Evolutionary conservation across 257 asterid species (phyloP).

Genomic region (Fraxinus pennsylvanica): DNA sequence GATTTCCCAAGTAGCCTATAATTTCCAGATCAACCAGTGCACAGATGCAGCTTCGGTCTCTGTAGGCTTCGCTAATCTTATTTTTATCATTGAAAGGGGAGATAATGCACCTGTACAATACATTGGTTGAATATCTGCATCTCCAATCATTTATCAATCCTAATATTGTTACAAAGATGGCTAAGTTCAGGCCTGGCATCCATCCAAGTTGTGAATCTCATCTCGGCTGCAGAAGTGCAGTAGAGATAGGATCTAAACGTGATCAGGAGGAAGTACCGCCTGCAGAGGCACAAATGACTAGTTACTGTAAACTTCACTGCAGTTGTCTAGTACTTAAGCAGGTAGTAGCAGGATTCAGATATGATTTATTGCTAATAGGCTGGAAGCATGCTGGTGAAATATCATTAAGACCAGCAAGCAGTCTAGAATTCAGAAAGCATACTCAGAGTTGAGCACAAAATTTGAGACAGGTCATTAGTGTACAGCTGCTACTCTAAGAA

Average conservation of each 20-base stretch:
- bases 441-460: background rate
- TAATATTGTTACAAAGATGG: slow-evolving; percentile 86
- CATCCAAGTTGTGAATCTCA: slow-evolving; percentile 74
- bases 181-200: slow-evolving; percentile 94
- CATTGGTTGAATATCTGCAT: slow-evolving; percentile 22
- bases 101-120: slow-evolving; percentile 29
- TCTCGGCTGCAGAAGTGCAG: slow-evolving; percentile 59
- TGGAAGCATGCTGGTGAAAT: background rate
- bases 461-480: background rate
- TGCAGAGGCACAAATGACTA: slow-evolving; percentile 37
- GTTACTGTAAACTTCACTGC: slow-evolving; percentile 1
- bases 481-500: slow-evolving; percentile 11
- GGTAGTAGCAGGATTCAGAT: background rate
- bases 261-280: slow-evolving; percentile 93
- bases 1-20: background rate
- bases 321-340: background rate
- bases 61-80: slow-evolving; percentile 6
- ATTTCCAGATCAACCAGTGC: slow-evolving; percentile 8
- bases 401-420: background rate
- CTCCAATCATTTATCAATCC: slow-evolving; percentile 53
- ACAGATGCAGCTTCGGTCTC: slow-evolving; percentile 1
- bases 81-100: slow-evolving; percentile 1
- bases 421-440: background rate
- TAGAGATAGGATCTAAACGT: slow-evolving; percentile 88
- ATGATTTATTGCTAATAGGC: background rate